Evolutionary conservation across 208 protist species (phyloP).

Genomic region (Tritrichomonas musculus): DNA sequence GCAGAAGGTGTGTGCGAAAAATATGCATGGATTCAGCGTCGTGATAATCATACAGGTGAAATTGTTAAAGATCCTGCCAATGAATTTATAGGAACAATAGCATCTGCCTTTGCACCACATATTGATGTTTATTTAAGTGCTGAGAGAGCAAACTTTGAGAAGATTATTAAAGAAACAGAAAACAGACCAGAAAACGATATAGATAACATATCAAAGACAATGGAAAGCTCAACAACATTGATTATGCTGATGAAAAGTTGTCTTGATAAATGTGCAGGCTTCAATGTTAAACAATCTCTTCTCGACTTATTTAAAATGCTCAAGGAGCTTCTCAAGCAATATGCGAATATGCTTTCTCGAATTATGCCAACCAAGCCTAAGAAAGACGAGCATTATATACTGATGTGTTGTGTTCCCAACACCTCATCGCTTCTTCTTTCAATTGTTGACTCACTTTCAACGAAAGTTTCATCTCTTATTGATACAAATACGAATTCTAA

Average conservation of each 20-base stretch:
- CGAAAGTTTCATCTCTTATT: not conserved
- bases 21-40: not conserved
- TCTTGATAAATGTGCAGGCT: not conserved
- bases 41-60: not conserved
- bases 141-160: not conserved
- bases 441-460: not conserved
- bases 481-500: not conserved
- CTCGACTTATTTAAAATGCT: not conserved
- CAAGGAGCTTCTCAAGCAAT: not conserved
- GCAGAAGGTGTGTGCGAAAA: not conserved
- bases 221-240: not conserved
- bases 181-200: not conserved
- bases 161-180: not conserved
- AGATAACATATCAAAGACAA: not conserved
- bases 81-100: slow-evolving; percentile 9
- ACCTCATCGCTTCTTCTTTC: not conserved
- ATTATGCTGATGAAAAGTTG: not conserved
- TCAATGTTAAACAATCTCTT: not conserved
- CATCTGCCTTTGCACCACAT: not conserved
- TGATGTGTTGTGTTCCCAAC: not conserved
- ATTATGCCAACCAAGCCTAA: not conserved
- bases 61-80: not conserved
- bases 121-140: not conserved
- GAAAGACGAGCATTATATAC: not conserved
- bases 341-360: not conserved